These are phyloP conservation scores for Epichloe scottii DNA, from an alignment of 2,329 filamentous ascomycete species.

Conservation along the genomic window DNA sequence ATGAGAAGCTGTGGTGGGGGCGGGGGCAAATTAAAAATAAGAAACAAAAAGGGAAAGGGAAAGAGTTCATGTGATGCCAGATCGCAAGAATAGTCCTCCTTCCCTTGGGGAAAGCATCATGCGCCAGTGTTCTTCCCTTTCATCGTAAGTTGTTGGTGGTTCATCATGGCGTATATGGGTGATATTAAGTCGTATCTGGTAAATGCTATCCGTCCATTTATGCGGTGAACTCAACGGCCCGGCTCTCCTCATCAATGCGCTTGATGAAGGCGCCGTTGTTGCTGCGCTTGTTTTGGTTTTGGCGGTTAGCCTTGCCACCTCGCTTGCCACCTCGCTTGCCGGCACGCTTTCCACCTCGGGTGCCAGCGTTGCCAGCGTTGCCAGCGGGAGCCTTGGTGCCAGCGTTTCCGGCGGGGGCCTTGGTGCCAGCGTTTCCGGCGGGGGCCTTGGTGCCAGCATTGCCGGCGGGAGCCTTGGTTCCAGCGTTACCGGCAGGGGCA, in stretches of 20 bases:
- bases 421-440: neutral
- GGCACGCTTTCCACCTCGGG: neutral
- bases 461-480: neutral
- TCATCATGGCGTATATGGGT: neutral
- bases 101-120: neutral
- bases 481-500: neutral
- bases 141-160: neutral
- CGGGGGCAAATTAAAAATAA: too few species aligned
- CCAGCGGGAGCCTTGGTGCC: neutral
- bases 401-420: neutral
- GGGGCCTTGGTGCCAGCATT: neutral
- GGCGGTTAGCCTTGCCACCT: neutral
- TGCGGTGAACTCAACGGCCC: conserved; percentile 9
- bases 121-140: neutral
- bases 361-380: neutral
- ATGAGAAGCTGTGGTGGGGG: too few species aligned
- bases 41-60: neutral
- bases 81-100: neutral
- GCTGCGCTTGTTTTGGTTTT: conserved; percentile 1
- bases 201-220: neutral
- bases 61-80: neutral
- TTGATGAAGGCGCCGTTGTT: conserved; percentile 4
- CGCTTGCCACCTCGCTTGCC: neutral
- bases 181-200: neutral
- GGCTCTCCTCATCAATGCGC: conserved; percentile 4